A percentile compares a stretch with the other conserved stretches of the same genome.
Evolutionary conservation across 257 asterid species (phyloP).

Genomic region (Solanum arcanum): DNA sequence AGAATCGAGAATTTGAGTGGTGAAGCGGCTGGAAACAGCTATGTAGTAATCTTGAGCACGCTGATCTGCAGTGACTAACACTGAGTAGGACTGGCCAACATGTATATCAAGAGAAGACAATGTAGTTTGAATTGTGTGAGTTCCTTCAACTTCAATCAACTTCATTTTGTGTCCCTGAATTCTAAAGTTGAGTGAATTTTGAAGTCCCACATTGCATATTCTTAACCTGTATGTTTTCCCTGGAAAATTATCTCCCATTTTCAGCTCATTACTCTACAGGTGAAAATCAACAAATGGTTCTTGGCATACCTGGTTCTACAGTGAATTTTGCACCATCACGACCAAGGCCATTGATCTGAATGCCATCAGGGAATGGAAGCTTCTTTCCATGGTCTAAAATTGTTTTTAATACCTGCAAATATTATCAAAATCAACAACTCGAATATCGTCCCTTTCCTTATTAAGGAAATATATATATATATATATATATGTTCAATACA

Average conservation of each 20-base stretch:
- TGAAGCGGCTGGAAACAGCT: slow-evolving; percentile 42
- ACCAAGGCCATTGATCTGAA: slow-evolving; percentile 55
- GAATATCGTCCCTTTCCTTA: background rate
- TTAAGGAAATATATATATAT: background rate
- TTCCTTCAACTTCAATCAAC: slow-evolving; percentile 67
- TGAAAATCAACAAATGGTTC: background rate
- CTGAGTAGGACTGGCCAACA: slow-evolving; percentile 65
- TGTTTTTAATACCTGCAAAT: slow-evolving; percentile 24
- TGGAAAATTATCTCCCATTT: slow-evolving; percentile 1
- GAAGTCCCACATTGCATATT: slow-evolving; percentile 56
- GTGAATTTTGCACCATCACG: slow-evolving; percentile 23
- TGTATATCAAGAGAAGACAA: slow-evolving; percentile 51
- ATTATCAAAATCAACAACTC: background rate
- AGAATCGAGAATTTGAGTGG: slow-evolving; percentile 24
- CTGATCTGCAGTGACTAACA: slow-evolving; percentile 52
- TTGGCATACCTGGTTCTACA: slow-evolving; percentile 25
- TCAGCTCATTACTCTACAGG: background rate
- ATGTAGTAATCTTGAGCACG: slow-evolving; percentile 40
- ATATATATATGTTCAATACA: background rate
- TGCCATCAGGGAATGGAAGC: slow-evolving; percentile 30
- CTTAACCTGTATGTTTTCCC: slow-evolving; percentile 71
- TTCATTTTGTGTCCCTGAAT: slow-evolving; percentile 57
- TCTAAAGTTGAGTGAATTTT: slow-evolving; percentile 36
- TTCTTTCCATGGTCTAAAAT: slow-evolving; percentile 38
- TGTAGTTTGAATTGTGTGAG: slow-evolving; percentile 48